Evolutionary conservation across 2,329 filamentous ascomycete genomes (phyloP), one percentile per base, ranked within the genome.

Genomic region (Penicillium glabrum): DNA sequence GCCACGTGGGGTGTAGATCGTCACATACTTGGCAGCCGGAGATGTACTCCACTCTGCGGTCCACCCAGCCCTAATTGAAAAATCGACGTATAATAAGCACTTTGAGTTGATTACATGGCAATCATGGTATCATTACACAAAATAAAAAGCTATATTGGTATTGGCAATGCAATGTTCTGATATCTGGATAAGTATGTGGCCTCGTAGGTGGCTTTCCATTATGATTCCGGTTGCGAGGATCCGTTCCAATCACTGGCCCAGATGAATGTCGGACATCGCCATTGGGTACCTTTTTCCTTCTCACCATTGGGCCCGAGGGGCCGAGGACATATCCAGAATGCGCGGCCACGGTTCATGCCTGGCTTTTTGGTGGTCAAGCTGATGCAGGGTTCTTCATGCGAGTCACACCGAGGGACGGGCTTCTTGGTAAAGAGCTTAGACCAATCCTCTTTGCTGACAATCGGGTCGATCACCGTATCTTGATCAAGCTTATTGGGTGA

Each of bases 221-320:
- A 60, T n/a, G 45, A 11, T 26, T 57, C 57, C n/a, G 46, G 19
- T 8, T 54, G 50, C 4, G 46, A 33, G 13, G 61, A 60, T 7
- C 67, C 70, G 69, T 82, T 85, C 85, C 82, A 87, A 68, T 87
- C 85, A 65, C 81, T 86, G 45, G 78, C 81, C 85, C 85, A 88
- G 45, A 87, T 91, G 66, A 97, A 97, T 0, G 91, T 96, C 2
- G 83, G 80, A 73, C 93, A 98, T 44, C 91, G 85, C 91, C 93
- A 97, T 69, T 95, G 83, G 0, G 91, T 92, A 2, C 87, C 89
- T 58, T 81, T 89, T 74, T 96, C 93, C 71, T 95, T 95, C 64
- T 89, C 85, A 0, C 92, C 95, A 24, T 88, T 90, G 1, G 92
- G 92, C 0, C 92, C 93, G 2, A 98, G 77, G 4, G 95, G 95